phyloP scores from a whole-genome alignment of 495 filamentous ascomycete genomes.

The Friedmanniomyces endolithicus region DNA sequence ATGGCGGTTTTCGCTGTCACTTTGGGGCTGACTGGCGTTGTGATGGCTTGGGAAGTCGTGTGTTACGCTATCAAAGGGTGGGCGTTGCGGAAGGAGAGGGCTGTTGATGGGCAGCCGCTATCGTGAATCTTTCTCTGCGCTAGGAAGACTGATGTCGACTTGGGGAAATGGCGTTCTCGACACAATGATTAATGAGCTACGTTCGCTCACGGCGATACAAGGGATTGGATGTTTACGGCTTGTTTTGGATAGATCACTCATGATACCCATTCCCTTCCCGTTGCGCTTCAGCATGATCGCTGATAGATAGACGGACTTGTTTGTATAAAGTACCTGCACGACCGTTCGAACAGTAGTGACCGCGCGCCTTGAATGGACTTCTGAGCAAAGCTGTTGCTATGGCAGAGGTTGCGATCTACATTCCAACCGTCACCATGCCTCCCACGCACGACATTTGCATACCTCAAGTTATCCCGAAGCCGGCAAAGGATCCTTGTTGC shows the following conservation, averaged over 20 bases:
- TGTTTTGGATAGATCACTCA: neutral
- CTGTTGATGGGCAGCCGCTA: neutral
- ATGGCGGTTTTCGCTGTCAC: constrained; percentile 93
- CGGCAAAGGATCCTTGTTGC: neutral
- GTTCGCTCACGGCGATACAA: too few relatives aligned
- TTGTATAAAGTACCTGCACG: neutral
- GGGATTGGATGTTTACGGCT: too few relatives aligned
- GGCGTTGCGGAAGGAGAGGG: constrained; percentile 52
- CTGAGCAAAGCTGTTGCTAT: neutral
- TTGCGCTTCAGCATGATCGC: neutral
- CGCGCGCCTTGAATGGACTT: too few relatives aligned
- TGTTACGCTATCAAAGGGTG: constrained; percentile 82
- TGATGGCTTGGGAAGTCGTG: constrained; percentile 76
- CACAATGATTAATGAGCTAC: too few relatives aligned
- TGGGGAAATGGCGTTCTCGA: too few relatives aligned
- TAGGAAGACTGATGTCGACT: too few relatives aligned
- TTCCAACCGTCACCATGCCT: neutral
- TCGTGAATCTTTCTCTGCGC: too few relatives aligned
- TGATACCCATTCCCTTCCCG: neutral
- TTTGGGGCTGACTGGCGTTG: constrained; percentile 67
- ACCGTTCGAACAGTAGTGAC: too few relatives aligned
- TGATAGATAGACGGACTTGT: neutral
- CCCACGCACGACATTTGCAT: neutral
- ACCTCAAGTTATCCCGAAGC: neutral
- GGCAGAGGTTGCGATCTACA: neutral